Evolutionary conservation across 768 basidiomycete species (phyloP), one percentile per base, ranked within the genome.

Genomic region (Ephemerocybe angulata): DNA sequence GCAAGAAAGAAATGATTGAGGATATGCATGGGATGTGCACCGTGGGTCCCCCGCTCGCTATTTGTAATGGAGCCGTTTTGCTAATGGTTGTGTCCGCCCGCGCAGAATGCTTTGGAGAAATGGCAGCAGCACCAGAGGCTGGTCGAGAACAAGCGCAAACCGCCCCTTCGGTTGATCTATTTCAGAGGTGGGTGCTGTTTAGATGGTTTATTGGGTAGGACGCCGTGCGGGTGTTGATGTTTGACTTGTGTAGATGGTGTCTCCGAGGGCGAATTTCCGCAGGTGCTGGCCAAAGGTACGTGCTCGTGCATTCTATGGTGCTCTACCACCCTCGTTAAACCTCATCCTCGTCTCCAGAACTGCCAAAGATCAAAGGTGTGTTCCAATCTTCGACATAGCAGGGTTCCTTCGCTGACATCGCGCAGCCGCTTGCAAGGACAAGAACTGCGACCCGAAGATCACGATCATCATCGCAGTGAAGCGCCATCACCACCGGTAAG

Each of bases 401-500:
- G n/a, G n/a, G n/a, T n/a, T n/a, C n/a, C n/a, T n/a, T 30, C 10
- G 22, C 21, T 21, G n/a, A 8, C 17, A 12, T 38, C 22, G 21
- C 41, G 4, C 57, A 91, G 88, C 52, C 27, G 89, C 89, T 2
- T 91, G 88, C 60, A 52, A 53, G 0, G 75, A 78, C 0, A 60
- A 84, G 0, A 73, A 75, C 3, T 80, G 90, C 27, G 72, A 70
- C 0, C 82, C 85, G 0, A 83, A 80, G 54, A 86, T 93, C n/a
- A 93, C 91, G 0, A 70, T 93, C 13, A 79, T 93, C 50, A 73
- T 93, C 33, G 90, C 92, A 3, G 88, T 87, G 1, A 93, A 93
- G 64, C 76, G 86, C 2, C 86, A 88, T 62, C 86, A 86, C 51
- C 76, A 84, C 44, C 75, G 82, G 63, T 72, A 58, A 33, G 61